phyloP scores from a whole-genome alignment of 805 yeast species.

The Sugiyamaella mastotermitis region DNA sequence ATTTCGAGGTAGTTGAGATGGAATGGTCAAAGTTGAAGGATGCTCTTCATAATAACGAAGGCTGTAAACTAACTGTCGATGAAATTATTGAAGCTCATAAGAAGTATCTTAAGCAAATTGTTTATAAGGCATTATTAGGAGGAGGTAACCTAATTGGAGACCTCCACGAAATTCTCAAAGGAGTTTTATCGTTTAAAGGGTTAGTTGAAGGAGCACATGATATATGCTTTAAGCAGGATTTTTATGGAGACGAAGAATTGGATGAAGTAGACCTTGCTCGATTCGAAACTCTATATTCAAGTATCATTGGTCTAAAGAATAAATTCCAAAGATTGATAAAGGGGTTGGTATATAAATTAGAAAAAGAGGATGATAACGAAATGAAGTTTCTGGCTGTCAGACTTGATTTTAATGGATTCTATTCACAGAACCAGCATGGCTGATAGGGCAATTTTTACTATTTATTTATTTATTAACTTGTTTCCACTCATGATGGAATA shows the following conservation, averaged over 20 bases:
- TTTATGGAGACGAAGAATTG: constrained; percentile 22
- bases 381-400: constrained; percentile 31
- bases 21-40: constrained; percentile 30
- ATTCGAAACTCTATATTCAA: constrained; percentile 13
- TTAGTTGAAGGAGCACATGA: constrained; percentile 22
- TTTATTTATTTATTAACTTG: constrained; percentile 3
- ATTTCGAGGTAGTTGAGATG: constrained; percentile 33
- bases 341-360: constrained; percentile 23
- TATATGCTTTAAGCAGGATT: constrained; percentile 22
- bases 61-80: constrained; percentile 29
- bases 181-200: constrained; percentile 23
- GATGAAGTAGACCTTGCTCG: constrained; percentile 15
- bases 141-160: constrained; percentile 25
- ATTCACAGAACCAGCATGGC: too few species aligned
- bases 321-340: constrained; percentile 22
- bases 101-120: constrained; percentile 27
- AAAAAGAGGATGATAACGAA: constrained; percentile 27
- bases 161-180: constrained; percentile 29
- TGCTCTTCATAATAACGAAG: constrained; percentile 17
- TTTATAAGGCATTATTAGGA: constrained; percentile 29
- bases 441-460: too few species aligned
- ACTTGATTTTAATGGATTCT: constrained; percentile 32
- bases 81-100: constrained; percentile 30
- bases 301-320: constrained; percentile 16
- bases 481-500: too few species aligned